Evolutionary conservation across 306 rosid genomes (phyloP).

Genomic region (Sicyos edulis): DNA sequence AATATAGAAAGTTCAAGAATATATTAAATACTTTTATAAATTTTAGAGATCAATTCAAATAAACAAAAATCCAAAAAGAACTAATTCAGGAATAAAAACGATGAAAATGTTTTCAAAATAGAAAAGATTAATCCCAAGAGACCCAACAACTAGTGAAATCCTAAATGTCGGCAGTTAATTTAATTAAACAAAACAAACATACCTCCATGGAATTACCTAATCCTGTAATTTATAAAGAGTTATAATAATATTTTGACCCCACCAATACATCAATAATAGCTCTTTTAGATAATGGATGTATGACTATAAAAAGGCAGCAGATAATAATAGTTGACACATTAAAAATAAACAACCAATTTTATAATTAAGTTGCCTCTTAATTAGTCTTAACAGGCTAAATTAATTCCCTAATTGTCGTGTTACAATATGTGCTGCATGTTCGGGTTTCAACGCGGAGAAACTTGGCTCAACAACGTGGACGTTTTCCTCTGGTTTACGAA

Average conservation of each 20-base stretch:
- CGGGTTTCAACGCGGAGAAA: not conserved
- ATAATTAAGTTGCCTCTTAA: not conserved
- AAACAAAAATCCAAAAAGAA: too few relatives aligned
- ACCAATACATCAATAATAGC: not conserved
- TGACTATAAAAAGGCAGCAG: not conserved
- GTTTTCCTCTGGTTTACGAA: too few relatives aligned
- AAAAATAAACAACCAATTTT: not conserved
- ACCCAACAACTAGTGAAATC: not conserved
- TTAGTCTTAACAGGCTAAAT: not conserved
- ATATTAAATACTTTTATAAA: too few relatives aligned
- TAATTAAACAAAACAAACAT: too few relatives aligned
- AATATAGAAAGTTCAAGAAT: too few relatives aligned
- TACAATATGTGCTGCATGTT: not conserved
- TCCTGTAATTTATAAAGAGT: not conserved
- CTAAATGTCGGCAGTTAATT: not conserved
- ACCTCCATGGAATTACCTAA: not conserved
- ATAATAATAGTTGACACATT: not conserved
- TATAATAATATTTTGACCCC: not conserved
- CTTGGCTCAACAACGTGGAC: not conserved
- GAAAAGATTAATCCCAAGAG: not conserved
- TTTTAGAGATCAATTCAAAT: too few relatives aligned
- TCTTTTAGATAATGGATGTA: not conserved
- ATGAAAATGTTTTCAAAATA: not conserved
- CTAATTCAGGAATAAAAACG: too few relatives aligned
- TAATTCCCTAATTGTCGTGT: not conserved